Evolutionary conservation across 257 asterid genomes (phyloP).

Genomic region (Euphrasia confusa): DNA sequence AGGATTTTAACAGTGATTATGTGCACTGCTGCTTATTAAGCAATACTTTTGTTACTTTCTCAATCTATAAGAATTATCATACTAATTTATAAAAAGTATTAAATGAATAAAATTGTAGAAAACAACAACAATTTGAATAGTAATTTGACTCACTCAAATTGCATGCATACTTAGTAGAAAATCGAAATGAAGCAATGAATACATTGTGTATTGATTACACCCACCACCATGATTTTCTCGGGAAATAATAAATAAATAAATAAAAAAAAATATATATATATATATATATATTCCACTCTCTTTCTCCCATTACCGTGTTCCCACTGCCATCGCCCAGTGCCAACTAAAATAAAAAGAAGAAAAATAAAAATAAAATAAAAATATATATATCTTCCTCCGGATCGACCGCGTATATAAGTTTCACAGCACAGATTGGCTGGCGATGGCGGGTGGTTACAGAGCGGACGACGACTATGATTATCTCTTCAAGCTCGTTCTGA

Average conservation of each 20-base stretch:
- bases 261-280: too few species aligned
- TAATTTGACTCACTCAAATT: too few species aligned
- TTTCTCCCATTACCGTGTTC: neutral
- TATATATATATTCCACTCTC: neutral
- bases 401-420: neutral
- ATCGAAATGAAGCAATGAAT: too few species aligned
- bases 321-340: neutral
- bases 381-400: neutral
- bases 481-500: constrained; percentile 30
- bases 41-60: too few species aligned
- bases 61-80: too few species aligned
- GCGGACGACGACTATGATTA: constrained; percentile 32
- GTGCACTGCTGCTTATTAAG: too few species aligned
- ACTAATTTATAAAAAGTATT: too few species aligned
- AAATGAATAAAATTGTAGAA: too few species aligned
- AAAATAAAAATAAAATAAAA: constrained; percentile 2
- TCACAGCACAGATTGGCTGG: neutral
- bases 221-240: constrained; percentile 15
- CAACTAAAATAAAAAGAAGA: neutral
- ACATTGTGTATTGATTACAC: too few species aligned
- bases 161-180: too few species aligned
- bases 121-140: too few species aligned
- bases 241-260: neutral
- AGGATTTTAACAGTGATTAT: too few species aligned
- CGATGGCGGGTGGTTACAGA: constrained; percentile 27